Base-by-base conservation (phyloP, 23 red algal genomes). In the Agarophyton chilense region DNA sequence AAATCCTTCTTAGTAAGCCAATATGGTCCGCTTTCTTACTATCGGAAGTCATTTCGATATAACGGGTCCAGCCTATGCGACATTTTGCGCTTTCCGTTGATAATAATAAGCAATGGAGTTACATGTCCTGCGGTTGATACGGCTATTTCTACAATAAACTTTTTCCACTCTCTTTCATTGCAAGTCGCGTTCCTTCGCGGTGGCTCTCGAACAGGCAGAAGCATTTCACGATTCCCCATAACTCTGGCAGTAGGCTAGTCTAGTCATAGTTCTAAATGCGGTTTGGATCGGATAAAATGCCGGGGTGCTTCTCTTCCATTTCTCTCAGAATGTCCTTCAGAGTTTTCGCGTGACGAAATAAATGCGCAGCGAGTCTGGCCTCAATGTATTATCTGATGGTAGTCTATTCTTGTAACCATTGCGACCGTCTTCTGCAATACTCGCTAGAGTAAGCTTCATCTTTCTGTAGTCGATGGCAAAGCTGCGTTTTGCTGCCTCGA, bases 251-350 rank as follows among this genome's bases (percentile, higher is more conserved):
- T 6, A 78, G 22, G 6, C n/a, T 33, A 9, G 74, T 54, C 25
- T 78, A 36, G n/a, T 78, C 74, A 25, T 9, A 78, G 46, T 78
- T 78, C 74, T 46, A 78, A 10, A 78, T 33, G 2, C 74, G 45
- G 26, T 33, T n/a, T 1, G 74, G 74, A 50, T 78, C 74, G 5
- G 1, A 13, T 4, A 78, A 32, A 2, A 78, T 1, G 16, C 74
- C 74, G 17, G 74, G 74, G n/a, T n/a, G n/a, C n/a, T 53, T 57
- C 55, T 78, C 13, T 13, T 25, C 40, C 11, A 78, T 4, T 9
- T 54, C 10, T 33, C 1, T 11, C 10, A 78, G 52, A 36, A 57
- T 46, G 1, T 55, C 10, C 18, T 78, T 54, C 14, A 78, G 42
- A 3, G 74, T 52, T 25, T 56, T 16, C 26, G 55, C 74, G 26